These are phyloP conservation scores for Ajuga chamaepitys DNA, from an alignment of 257 asterid species.

Conservation along the genomic window DNA sequence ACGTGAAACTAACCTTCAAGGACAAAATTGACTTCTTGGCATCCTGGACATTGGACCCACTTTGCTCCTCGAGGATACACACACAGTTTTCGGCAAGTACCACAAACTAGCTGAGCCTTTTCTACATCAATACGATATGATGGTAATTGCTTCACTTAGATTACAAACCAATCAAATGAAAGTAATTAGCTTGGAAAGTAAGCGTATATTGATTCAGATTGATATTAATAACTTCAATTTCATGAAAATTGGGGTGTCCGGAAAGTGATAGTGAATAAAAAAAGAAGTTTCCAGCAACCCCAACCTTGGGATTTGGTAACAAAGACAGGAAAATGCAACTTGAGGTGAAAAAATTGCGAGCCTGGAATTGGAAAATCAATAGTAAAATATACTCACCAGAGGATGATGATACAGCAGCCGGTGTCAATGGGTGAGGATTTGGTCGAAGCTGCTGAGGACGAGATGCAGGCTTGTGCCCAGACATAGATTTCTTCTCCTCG, in stretches of 20 bases:
- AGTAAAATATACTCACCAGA: constrained; percentile 38
- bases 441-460: constrained; percentile 36
- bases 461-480: constrained; percentile 27
- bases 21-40: constrained; percentile 73
- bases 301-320: no score
- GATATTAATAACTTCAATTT: neutral
- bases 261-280: constrained; percentile 1
- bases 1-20: constrained; percentile 61
- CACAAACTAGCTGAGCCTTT: constrained; percentile 82
- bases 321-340: neutral
- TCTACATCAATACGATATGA: constrained; percentile 47
- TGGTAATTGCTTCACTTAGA: neutral
- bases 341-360: neutral
- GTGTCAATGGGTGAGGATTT: constrained; percentile 19
- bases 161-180: neutral
- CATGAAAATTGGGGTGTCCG: neutral
- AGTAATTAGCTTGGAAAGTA: neutral
- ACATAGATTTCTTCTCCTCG: constrained; percentile 30
- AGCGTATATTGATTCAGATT: neutral
- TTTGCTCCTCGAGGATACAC: constrained; percentile 75
- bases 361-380: neutral
- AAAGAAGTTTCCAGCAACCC: no score
- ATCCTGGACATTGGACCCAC: constrained; percentile 71
- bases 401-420: constrained; percentile 25
- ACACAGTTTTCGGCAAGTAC: constrained; percentile 69